Percentiles rank a stretch among this genome's conserved stretches.
These are phyloP conservation scores for Thymus mandschuricus DNA, from an alignment of 257 asterid species.

Conservation along the genomic window DNA sequence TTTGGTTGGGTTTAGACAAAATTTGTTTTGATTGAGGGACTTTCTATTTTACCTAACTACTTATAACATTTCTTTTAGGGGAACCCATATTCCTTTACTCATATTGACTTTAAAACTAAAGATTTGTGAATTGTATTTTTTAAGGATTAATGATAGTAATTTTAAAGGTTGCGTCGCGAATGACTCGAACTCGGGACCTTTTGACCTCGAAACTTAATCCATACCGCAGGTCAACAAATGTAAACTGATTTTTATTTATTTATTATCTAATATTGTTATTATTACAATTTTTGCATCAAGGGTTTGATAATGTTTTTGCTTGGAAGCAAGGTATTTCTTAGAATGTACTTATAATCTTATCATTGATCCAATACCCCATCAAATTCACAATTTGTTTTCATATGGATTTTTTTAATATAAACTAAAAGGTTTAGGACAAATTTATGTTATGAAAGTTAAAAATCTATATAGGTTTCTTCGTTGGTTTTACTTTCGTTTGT, in stretches of 20 bases:
- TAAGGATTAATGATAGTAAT: too few species aligned
- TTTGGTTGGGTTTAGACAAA: conserved; percentile 6
- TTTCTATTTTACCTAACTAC: not conserved
- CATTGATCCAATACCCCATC: not conserved
- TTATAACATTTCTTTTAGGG: not conserved
- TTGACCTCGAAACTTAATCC: too few species aligned
- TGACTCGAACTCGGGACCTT: too few species aligned
- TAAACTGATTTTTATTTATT: too few species aligned
- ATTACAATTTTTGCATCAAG: too few species aligned
- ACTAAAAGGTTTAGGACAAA: not conserved
- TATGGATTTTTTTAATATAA: not conserved
- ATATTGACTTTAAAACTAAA: conserved; percentile 2
- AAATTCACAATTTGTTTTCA: not conserved
- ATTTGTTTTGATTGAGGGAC: not conserved
- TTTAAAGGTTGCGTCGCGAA: too few species aligned
- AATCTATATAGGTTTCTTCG: not conserved
- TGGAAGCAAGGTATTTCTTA: not conserved
- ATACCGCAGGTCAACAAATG: too few species aligned
- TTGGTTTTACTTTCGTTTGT: too few species aligned
- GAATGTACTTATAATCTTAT: not conserved
- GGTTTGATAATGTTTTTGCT: not conserved
- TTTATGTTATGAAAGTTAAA: not conserved
- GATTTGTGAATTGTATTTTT: too few species aligned
- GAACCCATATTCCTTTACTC: not conserved
- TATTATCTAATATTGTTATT: too few species aligned